Evolutionary conservation across 2,329 filamentous ascomycete species (phyloP), one percentile per base, ranked within the genome.

Genomic region (Verticillium dahliae): DNA sequence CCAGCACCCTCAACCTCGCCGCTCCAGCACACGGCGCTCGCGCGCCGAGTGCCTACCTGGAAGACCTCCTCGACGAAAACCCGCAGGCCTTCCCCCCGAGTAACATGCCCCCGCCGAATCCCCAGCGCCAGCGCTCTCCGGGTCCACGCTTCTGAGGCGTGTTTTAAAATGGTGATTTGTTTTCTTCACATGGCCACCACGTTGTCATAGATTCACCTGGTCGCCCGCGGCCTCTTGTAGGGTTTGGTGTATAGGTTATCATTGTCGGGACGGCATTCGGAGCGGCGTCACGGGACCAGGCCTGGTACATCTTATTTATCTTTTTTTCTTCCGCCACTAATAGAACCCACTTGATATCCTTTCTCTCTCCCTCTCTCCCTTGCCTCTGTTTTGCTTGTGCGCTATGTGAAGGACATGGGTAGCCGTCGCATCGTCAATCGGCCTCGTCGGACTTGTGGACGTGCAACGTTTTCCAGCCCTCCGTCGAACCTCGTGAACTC

Each of bases 21-120:
- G 63, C 65, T 4, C 69, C 69, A 15, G 82, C 88, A 3, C 81
- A 86, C 14, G 88, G 86, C 60, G 86, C 87, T 61, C 82, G 93
- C 62, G 90, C 92, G 15, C 94, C 94, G 0, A 96, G 91, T 73
- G 91, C 92, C 18, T 97, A 92, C 72, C 80, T 98, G 45, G 93
- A 98, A 63, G 92, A 97, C 73, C 76, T 98, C 58, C 89, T 97
- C 64, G 91, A 92, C 70, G 90, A 90, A 65, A 88, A 92, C 69
- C 79, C 81, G 6, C 77, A 77, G 41, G 73, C 76, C 66, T 77
- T 85, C 60, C 82, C 82, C 11, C 78, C 81, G 14, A 70, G 69
- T 54, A 67, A 75, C 4, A 76, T 76, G 73, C 73, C 73, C 6
- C 70, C 67, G 41, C 15, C 41, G 15, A 59, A 52, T 14, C 58